Base-by-base conservation (phyloP, 2,329 filamentous ascomycete genomes). In the Proliferodiscus dingleyae region DNA sequence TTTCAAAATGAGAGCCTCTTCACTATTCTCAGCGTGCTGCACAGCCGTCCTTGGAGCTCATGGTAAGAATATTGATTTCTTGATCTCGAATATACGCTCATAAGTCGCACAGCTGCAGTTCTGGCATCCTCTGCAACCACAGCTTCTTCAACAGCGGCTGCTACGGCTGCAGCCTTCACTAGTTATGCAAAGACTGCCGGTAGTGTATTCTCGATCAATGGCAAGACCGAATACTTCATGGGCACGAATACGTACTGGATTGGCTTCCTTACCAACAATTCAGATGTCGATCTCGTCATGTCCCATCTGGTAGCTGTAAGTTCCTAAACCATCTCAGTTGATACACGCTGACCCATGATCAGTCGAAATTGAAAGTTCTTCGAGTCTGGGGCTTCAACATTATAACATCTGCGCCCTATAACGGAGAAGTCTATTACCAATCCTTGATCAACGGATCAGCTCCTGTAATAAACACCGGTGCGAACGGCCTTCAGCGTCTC, bases 311-410 rank as follows among this genome's bases (percentile, higher is more conserved):
- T 66, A 40, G 52, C 64, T 24, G 55, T 58, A 49, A 23, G 55
- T 4, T 2, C 13, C 34, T 26, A 36, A 43, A 18, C 21, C 18
- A 2, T 13, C 19, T 22, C 11, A 6, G 3, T 6, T 21, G 8
- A 10, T 21, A 37, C 1, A 5, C 11, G n/a, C 23, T 45, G 23
- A 39, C 29, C 5, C 28, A 15, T 18, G 24, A 26, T 19, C 10
- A 59, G 56, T 72, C 76, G 2, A 76, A 77, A 0, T 70, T 80
- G 41, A 80, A 78, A 60, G 74, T 83, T 46, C 68, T 82, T 22
- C 72, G 80, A 13, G 69, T 81, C 34, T 82, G 79, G 79, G 78
- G 78, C 3, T 83, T 83, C 67, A 80, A 80, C 64, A 77, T 81
- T 52, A 74, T 78, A 11, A 61, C 63, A 2, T 50, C 67, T 9